Percentiles rank a stretch among this genome's conserved stretches.
Conservation (phyloP, 148 eudicot species). For the Salicornia ramosissima region DNA sequence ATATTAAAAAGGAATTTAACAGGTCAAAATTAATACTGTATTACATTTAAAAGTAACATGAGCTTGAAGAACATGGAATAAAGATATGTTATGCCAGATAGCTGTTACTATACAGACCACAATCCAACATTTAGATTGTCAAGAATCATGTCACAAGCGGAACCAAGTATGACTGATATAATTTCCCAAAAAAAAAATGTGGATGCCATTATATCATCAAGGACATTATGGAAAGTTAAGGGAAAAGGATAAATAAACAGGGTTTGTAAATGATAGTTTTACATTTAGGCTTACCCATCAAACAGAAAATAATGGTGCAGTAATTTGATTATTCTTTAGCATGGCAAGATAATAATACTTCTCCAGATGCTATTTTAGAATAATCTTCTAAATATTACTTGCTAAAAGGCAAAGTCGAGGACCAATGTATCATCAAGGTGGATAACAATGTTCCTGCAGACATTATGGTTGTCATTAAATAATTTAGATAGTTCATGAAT, state of each 20-base stretch:
- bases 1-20: not conserved
- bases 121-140: not conserved
- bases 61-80: too few relatives aligned
- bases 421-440: not conserved
- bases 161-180: not conserved
- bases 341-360: not conserved
- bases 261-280: too few relatives aligned
- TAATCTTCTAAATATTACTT: not conserved
- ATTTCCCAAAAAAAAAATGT: not conserved
- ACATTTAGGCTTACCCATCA: not conserved
- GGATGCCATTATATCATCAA: not conserved
- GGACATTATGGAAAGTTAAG: not conserved
- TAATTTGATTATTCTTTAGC: too few relatives aligned
- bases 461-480: not conserved
- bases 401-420: not conserved
- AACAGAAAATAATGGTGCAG: not conserved
- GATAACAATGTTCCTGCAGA: not conserved
- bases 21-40: too few relatives aligned
- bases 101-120: not conserved
- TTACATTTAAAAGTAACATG: too few relatives aligned
- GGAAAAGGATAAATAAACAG: not conserved
- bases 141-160: not conserved
- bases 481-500: not conserved
- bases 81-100: not conserved
- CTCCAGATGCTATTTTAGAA: not conserved